Base-by-base conservation (phyloP, 2,329 filamentous ascomycete genomes). In the Xylaria sp. region DNA sequence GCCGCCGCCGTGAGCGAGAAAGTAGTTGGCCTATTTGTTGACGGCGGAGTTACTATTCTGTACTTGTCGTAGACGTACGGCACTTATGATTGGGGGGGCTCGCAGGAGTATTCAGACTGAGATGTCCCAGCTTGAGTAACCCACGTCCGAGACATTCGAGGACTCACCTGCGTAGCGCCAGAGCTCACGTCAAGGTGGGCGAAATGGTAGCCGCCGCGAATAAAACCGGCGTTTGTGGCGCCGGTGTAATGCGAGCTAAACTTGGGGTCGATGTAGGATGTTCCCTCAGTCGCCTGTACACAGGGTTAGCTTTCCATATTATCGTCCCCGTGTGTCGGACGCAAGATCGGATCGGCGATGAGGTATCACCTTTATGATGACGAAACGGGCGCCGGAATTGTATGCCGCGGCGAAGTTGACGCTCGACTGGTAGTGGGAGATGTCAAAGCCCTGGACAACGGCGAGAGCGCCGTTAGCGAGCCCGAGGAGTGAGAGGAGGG, bases 151-250 rank as follows among this genome's bases (percentile, higher is more conserved):
- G n/a, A n/a, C n/a, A n/a, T n/a, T n/a, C n/a, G n/a, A n/a, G n/a
- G n/a, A n/a, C n/a, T n/a, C n/a, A n/a, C n/a, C n/a, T 86, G 83
- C 0, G 73, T 70, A 3, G 79, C 73, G 15, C 80, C 82, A 4
- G 78, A 75, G 65, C 77, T 78, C 15, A 70, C 68, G 48, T 72
- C 76, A 0, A 81, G 83, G 35, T 78, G 78, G 4, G 84, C 83
- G 65, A 84, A 85, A 76, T 86, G 84, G 68, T 86, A 85, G 35
- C 78, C 83, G 49, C 83, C 83, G 21, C 83, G 81, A 70, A 86
- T 81, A 60, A 87, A 73, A 23, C 79, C 79, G 3, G 82, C 82
- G 8, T 75, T 75, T 44, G 82, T 84, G 33, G 83, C 82, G 25
- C 77, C 77, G 2, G 63, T 73, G 71, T 84, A 85, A 68, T 86